Percentiles rank a stretch among this genome's conserved stretches.
Conservation (phyloP, 2,329 filamentous ascomycete species). For the Podosphaera fusca region DNA sequence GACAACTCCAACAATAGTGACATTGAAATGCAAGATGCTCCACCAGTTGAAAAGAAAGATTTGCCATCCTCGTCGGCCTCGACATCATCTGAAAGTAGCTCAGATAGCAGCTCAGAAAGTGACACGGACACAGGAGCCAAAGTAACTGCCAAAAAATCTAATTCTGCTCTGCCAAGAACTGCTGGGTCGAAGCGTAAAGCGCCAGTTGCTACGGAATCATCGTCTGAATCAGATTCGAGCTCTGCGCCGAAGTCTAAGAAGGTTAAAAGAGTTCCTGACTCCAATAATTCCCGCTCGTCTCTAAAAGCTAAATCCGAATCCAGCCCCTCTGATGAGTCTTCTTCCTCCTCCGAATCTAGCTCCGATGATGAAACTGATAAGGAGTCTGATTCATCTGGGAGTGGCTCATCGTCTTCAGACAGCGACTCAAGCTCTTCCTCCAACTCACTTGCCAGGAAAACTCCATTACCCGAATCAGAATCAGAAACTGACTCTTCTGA, state of each 20-base stretch:
- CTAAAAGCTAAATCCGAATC: conserved; percentile 12
- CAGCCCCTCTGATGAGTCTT: conserved; percentile 6
- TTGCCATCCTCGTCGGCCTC: conserved; percentile 18
- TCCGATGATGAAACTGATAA: conserved; percentile 18
- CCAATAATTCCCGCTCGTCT: conserved; percentile 4
- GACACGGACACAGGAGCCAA: conserved; percentile 28
- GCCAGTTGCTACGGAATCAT: conserved; percentile 17
- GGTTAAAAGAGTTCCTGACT: conserved; percentile 18
- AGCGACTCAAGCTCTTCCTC: conserved; percentile 16
- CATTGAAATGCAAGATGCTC: conserved; percentile 16
- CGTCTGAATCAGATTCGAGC: conserved; percentile 20
- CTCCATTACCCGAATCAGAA: conserved; percentile 10
- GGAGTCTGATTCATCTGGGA: conserved; percentile 26
- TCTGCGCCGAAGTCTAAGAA: conserved; percentile 29
- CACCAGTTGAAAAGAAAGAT: conserved; percentile 15
- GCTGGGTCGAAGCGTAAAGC: conserved; percentile 34
- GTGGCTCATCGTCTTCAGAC: conserved; percentile 16
- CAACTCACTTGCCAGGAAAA: conserved; percentile 12
- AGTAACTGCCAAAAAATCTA: conserved; percentile 9
- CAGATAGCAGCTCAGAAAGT: conserved; percentile 21
- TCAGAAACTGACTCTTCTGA: conserved; percentile 11
- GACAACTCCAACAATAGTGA: conserved; percentile 14
- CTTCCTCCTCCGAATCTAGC: conserved; percentile 11
- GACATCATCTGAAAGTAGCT: conserved; percentile 9
- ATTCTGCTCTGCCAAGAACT: conserved; percentile 12